These are phyloP conservation scores for Arxiozyma heterogenica DNA, from an alignment of 1,139 yeast species.

Conservation along the genomic window DNA sequence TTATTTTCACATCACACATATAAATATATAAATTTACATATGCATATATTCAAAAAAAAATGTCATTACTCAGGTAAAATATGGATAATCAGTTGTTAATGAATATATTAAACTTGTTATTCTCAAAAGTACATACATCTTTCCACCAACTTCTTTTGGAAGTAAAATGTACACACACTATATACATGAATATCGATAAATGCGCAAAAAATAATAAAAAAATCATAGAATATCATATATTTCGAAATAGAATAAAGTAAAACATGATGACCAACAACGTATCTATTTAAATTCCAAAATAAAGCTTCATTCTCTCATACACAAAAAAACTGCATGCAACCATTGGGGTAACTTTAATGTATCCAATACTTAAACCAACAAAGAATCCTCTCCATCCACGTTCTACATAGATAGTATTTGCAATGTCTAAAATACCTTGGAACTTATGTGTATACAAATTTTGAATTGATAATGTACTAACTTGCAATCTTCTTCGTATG, in stretches of 20 bases:
- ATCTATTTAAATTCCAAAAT: conserved; percentile 47
- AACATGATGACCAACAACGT: not conserved
- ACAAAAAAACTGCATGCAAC: conserved; percentile 93
- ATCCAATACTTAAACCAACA: conserved; percentile 91
- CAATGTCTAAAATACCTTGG: conserved; percentile 38
- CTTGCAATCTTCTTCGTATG: conserved; percentile 90
- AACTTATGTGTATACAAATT: conserved; percentile 39
- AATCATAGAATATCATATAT: not conserved
- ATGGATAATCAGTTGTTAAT: not conserved
- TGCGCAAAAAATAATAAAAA: not conserved
- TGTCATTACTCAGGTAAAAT: not conserved
- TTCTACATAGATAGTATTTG: conserved; percentile 47
- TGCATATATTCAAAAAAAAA: not conserved
- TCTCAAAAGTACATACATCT: too few relatives aligned
- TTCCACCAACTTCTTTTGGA: not conserved
- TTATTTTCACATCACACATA: not conserved
- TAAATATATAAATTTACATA: not conserved
- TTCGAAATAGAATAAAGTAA: too few relatives aligned
- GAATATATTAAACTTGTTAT: not conserved
- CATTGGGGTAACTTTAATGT: conserved; percentile 93
- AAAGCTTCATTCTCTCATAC: conserved; percentile 73
- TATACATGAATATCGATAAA: not conserved
- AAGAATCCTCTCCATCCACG: conserved; percentile 80
- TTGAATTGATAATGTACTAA: conserved; percentile 59
- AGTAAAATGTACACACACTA: not conserved